Evolutionary conservation across 1,284 basidiomycete species (phyloP), one percentile per base, ranked within the genome.

Genomic region (Pseudozyma pruni): DNA sequence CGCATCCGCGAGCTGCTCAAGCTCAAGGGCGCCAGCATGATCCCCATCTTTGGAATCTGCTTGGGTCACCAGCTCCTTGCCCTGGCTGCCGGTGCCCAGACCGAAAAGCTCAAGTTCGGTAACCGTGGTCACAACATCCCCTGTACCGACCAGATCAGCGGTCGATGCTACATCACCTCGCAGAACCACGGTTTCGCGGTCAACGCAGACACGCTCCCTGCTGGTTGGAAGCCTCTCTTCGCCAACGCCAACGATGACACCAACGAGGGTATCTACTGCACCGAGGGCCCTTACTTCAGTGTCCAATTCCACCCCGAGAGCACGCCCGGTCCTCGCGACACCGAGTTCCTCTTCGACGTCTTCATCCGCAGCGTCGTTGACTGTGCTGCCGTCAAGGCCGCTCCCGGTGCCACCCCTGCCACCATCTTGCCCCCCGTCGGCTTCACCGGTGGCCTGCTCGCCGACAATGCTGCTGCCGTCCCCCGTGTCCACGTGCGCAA

Each of bases 241-340:
- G 87, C 87, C 79, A 99, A 99, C 81, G 95, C 96, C 57, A 99
- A 98, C 85, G 96, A 99, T 81, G 89, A 88, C 57, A 94, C 91
- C 80, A 98, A 98, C 84, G 96, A 99, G 84, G 96, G 96, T 76
- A 96, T 98, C 79, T 96, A 94, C 85, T 80, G 61, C 47, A 89
- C 90, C 71, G 88, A 89, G 81, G 76, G 68, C 31, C 95, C 95
- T 2, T 96, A 92, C 87, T 98, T 98, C 85, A 96, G 93, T 37
- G 95, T 98, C n/a, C 96, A 98, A 83, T 99, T 99, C 87, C 96
- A 99, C 84, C 96, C 96, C 34, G 96, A 99, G 84, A 95, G 93
- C 35, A 94, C 92, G 5, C 94, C 96, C n/a, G 96, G 96, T 37
- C 96, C 96, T 23, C 89, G 94, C 60, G 96, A 99, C 83, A 98